Evolutionary conservation across 108 stramenopile species (phyloP).

Genomic region (Discostella stelligeroides): DNA sequence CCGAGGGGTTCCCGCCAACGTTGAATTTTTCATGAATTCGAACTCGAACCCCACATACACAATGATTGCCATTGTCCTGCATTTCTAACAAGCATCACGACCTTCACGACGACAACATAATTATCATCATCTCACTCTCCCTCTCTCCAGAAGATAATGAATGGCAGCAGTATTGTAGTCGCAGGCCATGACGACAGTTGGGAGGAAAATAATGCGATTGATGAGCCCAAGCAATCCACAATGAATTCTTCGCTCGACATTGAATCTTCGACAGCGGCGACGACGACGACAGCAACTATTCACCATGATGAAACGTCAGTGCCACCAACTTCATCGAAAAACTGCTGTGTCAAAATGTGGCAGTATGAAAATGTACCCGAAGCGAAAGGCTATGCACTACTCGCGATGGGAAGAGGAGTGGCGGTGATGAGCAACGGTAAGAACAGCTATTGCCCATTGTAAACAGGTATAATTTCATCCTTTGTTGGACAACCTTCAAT

Average conservation of each 20-base stretch:
- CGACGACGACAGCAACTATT: background rate
- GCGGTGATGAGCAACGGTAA: slow-evolving; percentile 29
- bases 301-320: slow-evolving; percentile 3
- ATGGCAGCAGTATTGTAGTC: background rate
- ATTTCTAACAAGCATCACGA: too few species aligned
- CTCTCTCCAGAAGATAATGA: too few species aligned
- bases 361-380: slow-evolving; percentile 14
- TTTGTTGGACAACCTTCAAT: too few species aligned
- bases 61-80: too few species aligned
- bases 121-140: too few species aligned
- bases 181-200: background rate
- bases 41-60: too few species aligned
- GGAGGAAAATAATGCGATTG: background rate
- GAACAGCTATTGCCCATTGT: background rate
- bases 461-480: too few species aligned
- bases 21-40: too few species aligned
- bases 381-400: slow-evolving; percentile 28
- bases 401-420: slow-evolving; percentile 28
- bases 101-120: too few species aligned
- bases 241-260: background rate
- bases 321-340: slow-evolving; percentile 2
- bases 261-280: background rate
- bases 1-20: too few species aligned
- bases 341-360: slow-evolving; percentile 8
- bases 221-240: background rate